A percentile compares a stretch with the other conserved stretches of the same genome.
Evolutionary conservation across 345 rosid species (phyloP).

Genomic region (Psidium friedrichsthalianum): DNA sequence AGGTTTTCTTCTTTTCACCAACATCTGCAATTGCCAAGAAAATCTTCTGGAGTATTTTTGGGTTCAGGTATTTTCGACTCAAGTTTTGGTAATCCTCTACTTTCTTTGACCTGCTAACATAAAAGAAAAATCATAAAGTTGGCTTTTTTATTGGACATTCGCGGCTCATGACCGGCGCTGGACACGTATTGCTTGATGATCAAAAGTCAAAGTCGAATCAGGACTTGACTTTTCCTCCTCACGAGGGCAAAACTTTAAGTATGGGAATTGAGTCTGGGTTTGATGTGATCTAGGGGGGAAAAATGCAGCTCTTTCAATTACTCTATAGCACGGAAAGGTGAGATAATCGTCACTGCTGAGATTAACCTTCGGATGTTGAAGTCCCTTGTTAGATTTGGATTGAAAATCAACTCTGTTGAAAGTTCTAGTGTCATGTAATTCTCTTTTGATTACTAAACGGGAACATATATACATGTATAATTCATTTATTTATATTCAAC

Average conservation of each 20-base stretch:
- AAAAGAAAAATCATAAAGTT: neutral
- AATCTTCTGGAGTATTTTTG: neutral
- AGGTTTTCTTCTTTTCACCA: neutral
- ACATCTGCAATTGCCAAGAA: neutral
- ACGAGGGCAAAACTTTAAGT: neutral
- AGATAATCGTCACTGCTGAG: neutral
- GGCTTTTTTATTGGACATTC: neutral
- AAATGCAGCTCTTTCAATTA: neutral
- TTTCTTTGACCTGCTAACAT: neutral
- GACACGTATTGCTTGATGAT: neutral
- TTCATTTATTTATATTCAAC: too few relatives aligned
- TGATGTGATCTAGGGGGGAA: neutral
- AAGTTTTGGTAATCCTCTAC: neutral
- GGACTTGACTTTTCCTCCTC: neutral
- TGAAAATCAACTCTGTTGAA: too few relatives aligned
- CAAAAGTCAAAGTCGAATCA: neutral
- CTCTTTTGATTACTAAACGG: neutral
- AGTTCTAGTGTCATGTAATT: too few relatives aligned
- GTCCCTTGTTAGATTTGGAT: too few relatives aligned
- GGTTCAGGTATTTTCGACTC: neutral
- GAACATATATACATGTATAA: too few relatives aligned
- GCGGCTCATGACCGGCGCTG: neutral
- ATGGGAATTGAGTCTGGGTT: neutral
- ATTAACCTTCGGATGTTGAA: neutral
- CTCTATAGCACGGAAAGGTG: neutral